Conservation (phyloP, 495 filamentous ascomycete genomes). For the Chaetomium cochliodes region DNA sequence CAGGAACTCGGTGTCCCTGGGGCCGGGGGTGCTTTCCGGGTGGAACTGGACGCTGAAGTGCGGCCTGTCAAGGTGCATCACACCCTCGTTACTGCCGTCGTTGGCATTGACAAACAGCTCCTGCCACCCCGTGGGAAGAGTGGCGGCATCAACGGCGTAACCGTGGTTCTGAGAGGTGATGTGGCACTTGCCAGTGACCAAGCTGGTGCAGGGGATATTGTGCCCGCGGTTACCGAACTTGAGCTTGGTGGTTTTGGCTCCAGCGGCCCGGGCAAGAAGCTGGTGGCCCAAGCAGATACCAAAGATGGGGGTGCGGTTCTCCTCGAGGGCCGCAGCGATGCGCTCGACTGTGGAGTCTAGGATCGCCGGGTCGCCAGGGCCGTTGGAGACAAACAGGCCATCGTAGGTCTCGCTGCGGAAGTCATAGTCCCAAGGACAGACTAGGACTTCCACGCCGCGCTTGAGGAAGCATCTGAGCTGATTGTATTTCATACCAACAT, state of each 20-base stretch:
- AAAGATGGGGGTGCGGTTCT: conserved; percentile 82
- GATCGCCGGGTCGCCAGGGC: conserved; percentile 89
- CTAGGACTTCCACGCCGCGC: conserved; percentile 89
- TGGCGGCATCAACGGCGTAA: conserved; percentile 80
- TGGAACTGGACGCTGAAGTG: conserved; percentile 99
- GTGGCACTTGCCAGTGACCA: conserved; percentile 91
- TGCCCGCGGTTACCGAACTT: conserved; percentile 98
- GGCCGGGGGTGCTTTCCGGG: conserved; percentile 92
- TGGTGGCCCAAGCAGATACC: conserved; percentile 97
- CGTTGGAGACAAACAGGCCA: conserved; percentile 96
- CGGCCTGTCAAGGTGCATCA: conserved; percentile 77
- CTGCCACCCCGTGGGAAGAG: conserved; percentile 74
- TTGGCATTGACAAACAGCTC: conserved; percentile 98
- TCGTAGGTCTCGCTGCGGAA: conserved; percentile 83
- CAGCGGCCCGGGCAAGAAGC: conserved; percentile 84
- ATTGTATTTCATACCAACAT: conserved; percentile 97
- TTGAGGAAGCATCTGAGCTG: conserved; percentile 88
- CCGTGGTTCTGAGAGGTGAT: conserved; percentile 99
- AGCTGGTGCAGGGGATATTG: conserved; percentile 96
- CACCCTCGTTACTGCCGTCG: conserved; percentile 96
- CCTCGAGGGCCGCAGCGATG: conserved; percentile 66
- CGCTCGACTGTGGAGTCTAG: conserved; percentile 72
- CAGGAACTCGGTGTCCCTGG: conserved; percentile 92
- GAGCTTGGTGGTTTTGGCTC: conserved; percentile 88
- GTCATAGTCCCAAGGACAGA: conserved; percentile 94